A percentile compares a stretch with the other conserved stretches of the same genome.
Conservation (phyloP, 495 filamentous ascomycete genomes). For the Hypoxylon fragiforme region DNA sequence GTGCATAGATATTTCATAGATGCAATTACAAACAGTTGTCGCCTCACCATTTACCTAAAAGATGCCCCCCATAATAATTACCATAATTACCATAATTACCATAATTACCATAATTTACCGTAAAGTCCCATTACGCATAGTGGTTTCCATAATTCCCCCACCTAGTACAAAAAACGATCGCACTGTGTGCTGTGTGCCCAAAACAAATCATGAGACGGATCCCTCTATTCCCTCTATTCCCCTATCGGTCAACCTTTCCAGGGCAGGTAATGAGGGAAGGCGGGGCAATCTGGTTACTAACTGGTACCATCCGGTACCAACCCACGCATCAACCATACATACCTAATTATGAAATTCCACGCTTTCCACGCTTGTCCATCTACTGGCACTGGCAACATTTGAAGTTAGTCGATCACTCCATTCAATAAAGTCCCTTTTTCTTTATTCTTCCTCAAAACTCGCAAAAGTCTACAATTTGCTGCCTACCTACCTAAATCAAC, state of each 20-base stretch:
- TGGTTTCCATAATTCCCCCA: too few species aligned
- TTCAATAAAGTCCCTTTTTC: slow-evolving; percentile 32
- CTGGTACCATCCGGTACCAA: too few species aligned
- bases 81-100: not conserved
- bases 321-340: slow-evolving; percentile 32
- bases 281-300: slow-evolving; percentile 42
- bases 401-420: slow-evolving; percentile 30
- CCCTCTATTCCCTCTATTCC: slow-evolving; percentile 10
- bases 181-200: slow-evolving; percentile 28
- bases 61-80: too few species aligned
- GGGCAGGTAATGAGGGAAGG: slow-evolving; percentile 28
- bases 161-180: slow-evolving; percentile 6
- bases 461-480: not conserved
- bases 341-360: slow-evolving; percentile 44
- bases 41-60: too few species aligned
- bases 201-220: slow-evolving; percentile 34
- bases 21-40: not conserved
- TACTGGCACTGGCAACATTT: slow-evolving; percentile 9
- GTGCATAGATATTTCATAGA: not conserved
- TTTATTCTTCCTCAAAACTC: slow-evolving; percentile 22
- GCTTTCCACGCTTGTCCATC: slow-evolving; percentile 18
- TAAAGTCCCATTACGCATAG: too few species aligned
- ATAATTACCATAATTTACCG: not conserved
- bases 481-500: slow-evolving; percentile 24
- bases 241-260: slow-evolving; percentile 29